These are phyloP conservation scores for Claviceps purpurea DNA, from an alignment of 2,329 filamentous ascomycete species.

Conservation along the genomic window DNA sequence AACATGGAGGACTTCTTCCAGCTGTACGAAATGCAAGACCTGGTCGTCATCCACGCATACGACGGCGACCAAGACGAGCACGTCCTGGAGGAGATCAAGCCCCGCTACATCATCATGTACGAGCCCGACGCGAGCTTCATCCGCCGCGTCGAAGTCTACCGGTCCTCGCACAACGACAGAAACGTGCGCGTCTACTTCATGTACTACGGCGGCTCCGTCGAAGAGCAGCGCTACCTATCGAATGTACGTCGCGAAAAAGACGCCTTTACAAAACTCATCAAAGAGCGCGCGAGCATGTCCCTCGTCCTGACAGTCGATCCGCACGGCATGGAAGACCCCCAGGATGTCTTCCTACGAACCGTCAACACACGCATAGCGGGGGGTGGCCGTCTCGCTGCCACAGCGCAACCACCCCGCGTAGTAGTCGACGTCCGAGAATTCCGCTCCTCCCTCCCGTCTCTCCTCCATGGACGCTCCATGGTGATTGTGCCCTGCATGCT, in stretches of 20 bases:
- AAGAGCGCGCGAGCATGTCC: constrained; percentile 87
- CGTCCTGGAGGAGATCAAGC: constrained; percentile 85
- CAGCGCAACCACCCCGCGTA: constrained; percentile 74
- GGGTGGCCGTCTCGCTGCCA: constrained; percentile 71
- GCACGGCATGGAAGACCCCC: constrained; percentile 59
- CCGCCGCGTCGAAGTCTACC: constrained; percentile 84
- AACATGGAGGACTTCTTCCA: constrained; percentile 89
- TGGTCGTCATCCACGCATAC: constrained; percentile 84
- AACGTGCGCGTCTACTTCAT: constrained; percentile 92
- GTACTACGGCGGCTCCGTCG: constrained; percentile 88
- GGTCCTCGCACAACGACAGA: constrained; percentile 80
- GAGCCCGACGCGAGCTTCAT: constrained; percentile 93
- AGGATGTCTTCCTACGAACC: constrained; percentile 85
- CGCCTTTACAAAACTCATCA: constrained; percentile 86
- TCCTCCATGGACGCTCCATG: constrained; percentile 81
- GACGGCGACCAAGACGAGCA: constrained; percentile 94
- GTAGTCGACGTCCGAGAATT: constrained; percentile 96
- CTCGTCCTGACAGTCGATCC: constrained; percentile 66
- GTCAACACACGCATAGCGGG: constrained; percentile 95
- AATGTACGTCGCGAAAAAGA: constrained; percentile 91
- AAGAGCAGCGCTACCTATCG: constrained; percentile 87
- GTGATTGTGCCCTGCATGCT: constrained; percentile 87
- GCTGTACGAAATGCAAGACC: constrained; percentile 79
- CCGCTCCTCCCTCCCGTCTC: constrained; percentile 77
- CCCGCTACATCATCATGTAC: constrained; percentile 96